phyloP scores from a whole-genome alignment of 495 filamentous ascomycete genomes.

The Penicillium tannophilum region DNA sequence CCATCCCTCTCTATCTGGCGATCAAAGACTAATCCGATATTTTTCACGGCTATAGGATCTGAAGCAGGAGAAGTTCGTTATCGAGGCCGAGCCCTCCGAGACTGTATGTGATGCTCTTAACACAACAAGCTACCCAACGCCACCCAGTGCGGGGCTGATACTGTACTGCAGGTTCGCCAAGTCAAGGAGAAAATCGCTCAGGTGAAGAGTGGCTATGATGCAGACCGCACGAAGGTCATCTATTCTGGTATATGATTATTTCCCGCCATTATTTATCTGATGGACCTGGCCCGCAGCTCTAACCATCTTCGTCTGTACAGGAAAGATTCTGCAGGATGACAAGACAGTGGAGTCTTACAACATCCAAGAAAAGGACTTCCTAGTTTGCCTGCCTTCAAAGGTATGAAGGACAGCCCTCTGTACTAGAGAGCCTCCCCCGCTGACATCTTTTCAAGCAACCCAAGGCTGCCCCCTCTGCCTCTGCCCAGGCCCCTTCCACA shows the following conservation, averaged over 20 bases:
- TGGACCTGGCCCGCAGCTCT: background rate
- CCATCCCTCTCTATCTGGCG: constrained; percentile 18
- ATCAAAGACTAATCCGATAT: background rate
- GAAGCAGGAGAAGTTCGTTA: constrained; percentile 95
- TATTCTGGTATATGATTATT: constrained; percentile 71
- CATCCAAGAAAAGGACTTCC: constrained; percentile 98
- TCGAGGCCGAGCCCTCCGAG: constrained; percentile 91
- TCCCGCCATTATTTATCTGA: background rate
- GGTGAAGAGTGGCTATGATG: constrained; percentile 85
- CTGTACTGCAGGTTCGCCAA: constrained; percentile 67
- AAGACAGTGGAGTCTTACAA: constrained; percentile 94
- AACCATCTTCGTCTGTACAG: constrained; percentile 44
- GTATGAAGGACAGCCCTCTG: constrained; percentile 47
- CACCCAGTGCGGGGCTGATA: constrained; percentile 37
- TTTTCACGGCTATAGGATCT: constrained; percentile 65
- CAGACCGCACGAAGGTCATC: constrained; percentile 87
- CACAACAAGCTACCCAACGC: constrained; percentile 10
- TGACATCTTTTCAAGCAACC: constrained; percentile 48
- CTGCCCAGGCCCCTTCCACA: constrained; percentile 59
- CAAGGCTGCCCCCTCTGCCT: constrained; percentile 64
- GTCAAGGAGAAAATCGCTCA: constrained; percentile 87
- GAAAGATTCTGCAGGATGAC: constrained; percentile 96
- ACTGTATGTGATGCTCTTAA: constrained; percentile 58
- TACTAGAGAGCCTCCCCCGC: background rate
- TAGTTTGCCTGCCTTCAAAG: constrained; percentile 97